A percentile compares a stretch with the other conserved stretches of the same genome.
Evolutionary conservation across 352 stramenopile species (phyloP).

Genomic region (Globisporangium emineosum): DNA sequence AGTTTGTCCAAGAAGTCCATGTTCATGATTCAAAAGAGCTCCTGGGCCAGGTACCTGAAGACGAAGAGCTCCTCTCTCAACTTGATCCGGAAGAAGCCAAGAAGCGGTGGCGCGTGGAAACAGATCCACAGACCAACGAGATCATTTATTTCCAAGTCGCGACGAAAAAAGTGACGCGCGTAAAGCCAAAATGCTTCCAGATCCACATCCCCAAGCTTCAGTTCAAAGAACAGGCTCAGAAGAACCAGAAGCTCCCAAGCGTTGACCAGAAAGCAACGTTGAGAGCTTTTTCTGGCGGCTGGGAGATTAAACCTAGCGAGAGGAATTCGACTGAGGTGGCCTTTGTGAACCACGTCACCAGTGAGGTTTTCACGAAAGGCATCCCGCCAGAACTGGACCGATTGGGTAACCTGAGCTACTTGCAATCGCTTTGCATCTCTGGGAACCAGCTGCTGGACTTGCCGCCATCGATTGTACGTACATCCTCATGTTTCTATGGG

Average conservation of each 20-base stretch:
- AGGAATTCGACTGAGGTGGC: constrained; percentile 31
- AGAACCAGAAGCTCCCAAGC: neutral
- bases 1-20: constrained; percentile 15
- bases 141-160: constrained; percentile 53
- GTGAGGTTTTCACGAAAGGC: constrained; percentile 20
- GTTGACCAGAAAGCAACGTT: constrained; percentile 6
- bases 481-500: neutral
- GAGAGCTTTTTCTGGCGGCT: constrained; percentile 34
- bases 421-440: constrained; percentile 46
- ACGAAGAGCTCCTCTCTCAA: constrained; percentile 4
- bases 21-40: neutral
- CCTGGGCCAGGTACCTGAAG: constrained; percentile 13
- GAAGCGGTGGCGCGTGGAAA: constrained; percentile 53
- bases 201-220: constrained; percentile 39
- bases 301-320: constrained; percentile 40
- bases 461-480: constrained; percentile 56
- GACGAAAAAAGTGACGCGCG: constrained; percentile 48
- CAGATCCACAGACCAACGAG: constrained; percentile 43
- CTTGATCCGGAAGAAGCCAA: constrained; percentile 29
- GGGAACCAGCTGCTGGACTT: constrained; percentile 63
- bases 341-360: constrained; percentile 51
- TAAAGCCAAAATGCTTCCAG: constrained; percentile 53
- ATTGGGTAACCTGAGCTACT: constrained; percentile 37
- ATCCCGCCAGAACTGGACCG: constrained; percentile 55
- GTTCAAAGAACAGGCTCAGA: neutral